Base-by-base conservation (phyloP, 2,329 filamentous ascomycete genomes). In the Neopestalotiopsis rosae region DNA sequence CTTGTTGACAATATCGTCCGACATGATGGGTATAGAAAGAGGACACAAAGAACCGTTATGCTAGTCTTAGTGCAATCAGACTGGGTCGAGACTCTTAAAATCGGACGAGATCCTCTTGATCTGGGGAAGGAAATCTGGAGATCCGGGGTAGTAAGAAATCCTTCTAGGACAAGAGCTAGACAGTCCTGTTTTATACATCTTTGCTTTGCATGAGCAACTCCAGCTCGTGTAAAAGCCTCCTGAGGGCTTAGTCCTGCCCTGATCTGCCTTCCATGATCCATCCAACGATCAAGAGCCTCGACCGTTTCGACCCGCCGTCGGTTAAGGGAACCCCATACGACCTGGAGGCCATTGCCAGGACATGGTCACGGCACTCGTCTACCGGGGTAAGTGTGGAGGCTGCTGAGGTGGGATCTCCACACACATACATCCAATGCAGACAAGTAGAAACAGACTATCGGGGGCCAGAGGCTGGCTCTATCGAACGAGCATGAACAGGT, bases 41-140 rank as follows among this genome's bases (percentile, higher is more conserved):
- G 57, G 7, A 34, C 24, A 59, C 24, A 59, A 28, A 34, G 57
- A 17, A 34, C 57, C 14, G 57, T 30, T 59, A 24, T 59, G 57
- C 24, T 34, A 59, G 57, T 59, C 28, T 59, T 59, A n/a, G 30
- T 59, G 30, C 24, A 17, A 59, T 34, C 28, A 12, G 30, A 59
- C 57, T 34, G 57, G 24, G n/a, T 24, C 28, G 24, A 30, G 30
- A 24, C 57, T 30, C 57, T 34, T 28, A 4, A 10, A 59, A 28
- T 59, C 57, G 17, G 17, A 59, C 57, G 24, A 59, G 57, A 30
- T 34, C 45, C 17, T 52, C 57, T 59, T 59, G 24, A 59, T 59
- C 57, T 59, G 57, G 57, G 57, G 57, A 59, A 59, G 24, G 28
- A 59, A 59, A 59, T 14, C 57, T 59, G 57, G 57, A 34, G 57